Base-by-base conservation (phyloP, 345 rosid genomes). In the Kernera saxatilis region DNA sequence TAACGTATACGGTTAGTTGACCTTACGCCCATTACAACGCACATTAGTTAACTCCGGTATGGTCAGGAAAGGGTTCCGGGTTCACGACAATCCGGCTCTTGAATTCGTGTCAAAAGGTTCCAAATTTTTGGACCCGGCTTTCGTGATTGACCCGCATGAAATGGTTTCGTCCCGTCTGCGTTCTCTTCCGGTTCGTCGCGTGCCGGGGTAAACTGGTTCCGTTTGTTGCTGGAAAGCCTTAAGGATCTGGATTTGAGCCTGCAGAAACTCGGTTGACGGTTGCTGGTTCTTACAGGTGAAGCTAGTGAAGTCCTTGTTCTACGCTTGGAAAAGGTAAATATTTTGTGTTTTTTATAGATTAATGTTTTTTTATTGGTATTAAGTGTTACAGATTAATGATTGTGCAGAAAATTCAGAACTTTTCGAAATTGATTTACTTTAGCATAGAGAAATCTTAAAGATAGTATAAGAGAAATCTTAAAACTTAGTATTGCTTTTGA, bases 41-140 rank as follows among this genome's bases (percentile, higher is more conserved):
- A n/a, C n/a, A n/a, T n/a, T n/a, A n/a, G n/a, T n/a, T n/a, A n/a
- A n/a, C n/a, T n/a, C n/a, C n/a, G n/a, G n/a, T n/a, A n/a, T n/a
- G n/a, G n/a, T 93, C 70, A 80, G 97, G 3, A 93, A 93, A 79
- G 98, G 94, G 8, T 91, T 93, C 13, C 87, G 97, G 58, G 35
- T 93, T 77, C 98, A 93, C 80, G 97, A 93, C 78, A 93, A 93
- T 77, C 97, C 98, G 43, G 96, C 97, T 32, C 84, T 93, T 26
- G 80, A 81, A 48, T 77, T 76, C 70, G 94, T 97, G 35, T 79
- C 89, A 5, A 82, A 70, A 25, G 81, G 77, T 3, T 67, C 91
- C 39, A 22, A 22, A 4, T 74, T 68, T 30, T 64, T 93, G 35
- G 91, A 86, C 68, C 98, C 97, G 53, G 84, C 91, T 30, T 91